These are phyloP conservation scores for Megacollybia platyphylla DNA, from an alignment of 1,284 basidiomycete genomes.

Conservation along the genomic window DNA sequence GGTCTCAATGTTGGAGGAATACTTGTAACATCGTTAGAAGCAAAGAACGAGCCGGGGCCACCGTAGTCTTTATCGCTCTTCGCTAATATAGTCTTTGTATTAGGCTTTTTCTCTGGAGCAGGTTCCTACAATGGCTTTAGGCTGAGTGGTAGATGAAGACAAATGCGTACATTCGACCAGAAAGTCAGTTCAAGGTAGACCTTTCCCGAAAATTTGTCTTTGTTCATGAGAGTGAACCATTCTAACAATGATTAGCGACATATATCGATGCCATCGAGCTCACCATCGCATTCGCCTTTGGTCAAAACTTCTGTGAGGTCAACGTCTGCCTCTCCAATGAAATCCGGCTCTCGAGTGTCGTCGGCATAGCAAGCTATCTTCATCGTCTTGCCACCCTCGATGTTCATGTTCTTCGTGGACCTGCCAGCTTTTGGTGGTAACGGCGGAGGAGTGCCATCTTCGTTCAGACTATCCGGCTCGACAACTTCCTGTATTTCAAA, in stretches of 20 bases:
- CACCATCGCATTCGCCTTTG: slow-evolving; percentile 94
- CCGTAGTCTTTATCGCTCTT: slow-evolving; percentile 29
- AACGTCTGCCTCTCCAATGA: slow-evolving; percentile 87
- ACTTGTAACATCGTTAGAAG: slow-evolving; percentile 26
- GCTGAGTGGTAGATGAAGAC: neutral
- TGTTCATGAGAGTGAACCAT: slow-evolving; percentile 85
- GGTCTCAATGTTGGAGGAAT: slow-evolving; percentile 13
- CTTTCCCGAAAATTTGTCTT: slow-evolving; percentile 89
- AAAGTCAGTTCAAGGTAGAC: slow-evolving; percentile 92
- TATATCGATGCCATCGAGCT: slow-evolving; percentile 15
- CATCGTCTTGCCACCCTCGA: slow-evolving; percentile 70
- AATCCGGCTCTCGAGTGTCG: slow-evolving; percentile 88
- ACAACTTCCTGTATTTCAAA: slow-evolving; percentile 70
- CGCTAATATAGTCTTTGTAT: slow-evolving; percentile 32
- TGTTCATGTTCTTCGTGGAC: slow-evolving; percentile 18
- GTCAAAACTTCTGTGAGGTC: slow-evolving; percentile 86
- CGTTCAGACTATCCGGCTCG: slow-evolving; percentile 15
- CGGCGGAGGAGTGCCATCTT: slow-evolving; percentile 44
- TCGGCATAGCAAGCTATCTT: slow-evolving; percentile 87
- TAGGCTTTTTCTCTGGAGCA: slow-evolving; percentile 53
- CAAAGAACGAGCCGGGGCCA: slow-evolving; percentile 63
- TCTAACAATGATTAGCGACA: slow-evolving; percentile 35
- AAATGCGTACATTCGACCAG: slow-evolving; percentile 79
- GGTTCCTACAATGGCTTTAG: slow-evolving; percentile 38
- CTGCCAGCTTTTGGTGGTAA: slow-evolving; percentile 47